Conservation (phyloP, 352 stramenopile species). For the Globisporangium spiculum region DNA sequence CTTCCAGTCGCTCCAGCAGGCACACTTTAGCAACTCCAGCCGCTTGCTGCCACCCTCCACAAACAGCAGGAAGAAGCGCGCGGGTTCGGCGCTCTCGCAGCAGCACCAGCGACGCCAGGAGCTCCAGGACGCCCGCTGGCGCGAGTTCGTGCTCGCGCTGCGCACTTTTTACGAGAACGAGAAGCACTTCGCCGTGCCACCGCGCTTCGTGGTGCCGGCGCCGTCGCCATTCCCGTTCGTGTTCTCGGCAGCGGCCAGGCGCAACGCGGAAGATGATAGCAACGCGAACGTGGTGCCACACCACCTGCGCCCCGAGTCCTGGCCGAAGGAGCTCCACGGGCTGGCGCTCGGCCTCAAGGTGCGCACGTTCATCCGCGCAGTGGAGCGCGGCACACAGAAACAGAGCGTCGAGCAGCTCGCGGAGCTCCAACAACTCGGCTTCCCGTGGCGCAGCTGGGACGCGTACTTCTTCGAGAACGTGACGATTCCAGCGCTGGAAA, state of each 20-base stretch:
- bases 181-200: conserved; percentile 62
- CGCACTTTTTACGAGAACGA: conserved; percentile 54
- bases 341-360: conserved; percentile 54
- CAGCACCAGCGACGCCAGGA: conserved; percentile 15
- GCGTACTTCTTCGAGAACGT: conserved; percentile 68
- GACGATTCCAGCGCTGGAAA: conserved; percentile 68
- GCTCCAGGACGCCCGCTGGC: conserved; percentile 14
- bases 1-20: neutral
- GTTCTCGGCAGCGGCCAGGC: conserved; percentile 2
- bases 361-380: conserved; percentile 51
- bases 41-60: neutral
- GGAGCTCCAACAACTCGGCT: conserved; percentile 42
- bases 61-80: neutral
- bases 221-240: conserved; percentile 32
- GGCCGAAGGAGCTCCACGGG: conserved; percentile 46
- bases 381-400: conserved; percentile 25
- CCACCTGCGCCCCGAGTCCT: conserved; percentile 18
- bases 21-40: neutral
- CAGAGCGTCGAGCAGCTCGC: conserved; percentile 32
- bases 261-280: neutral
- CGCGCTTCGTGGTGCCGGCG: conserved; percentile 31
- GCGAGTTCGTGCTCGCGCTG: conserved; percentile 44
- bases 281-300: neutral
- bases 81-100: neutral
- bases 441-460: conserved; percentile 53